Evolutionary conservation across 352 stramenopile species (phyloP).

Genomic region (Phytophthora uliginosa): DNA sequence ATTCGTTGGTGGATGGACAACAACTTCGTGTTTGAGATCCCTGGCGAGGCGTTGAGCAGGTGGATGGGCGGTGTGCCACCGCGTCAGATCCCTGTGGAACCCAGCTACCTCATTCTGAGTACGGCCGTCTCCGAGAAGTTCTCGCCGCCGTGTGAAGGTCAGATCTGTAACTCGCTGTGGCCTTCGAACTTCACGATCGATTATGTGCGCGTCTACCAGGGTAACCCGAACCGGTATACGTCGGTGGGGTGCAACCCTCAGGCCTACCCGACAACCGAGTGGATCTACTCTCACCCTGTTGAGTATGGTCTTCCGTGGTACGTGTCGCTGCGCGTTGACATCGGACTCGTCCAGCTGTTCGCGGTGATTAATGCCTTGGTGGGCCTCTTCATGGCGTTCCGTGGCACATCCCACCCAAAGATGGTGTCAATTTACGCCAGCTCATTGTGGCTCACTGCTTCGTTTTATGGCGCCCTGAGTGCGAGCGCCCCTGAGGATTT

Average conservation of each 20-base stretch:
- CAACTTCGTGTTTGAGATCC: slow-evolving; percentile 96
- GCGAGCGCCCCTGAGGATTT: slow-evolving; percentile 55
- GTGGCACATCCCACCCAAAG: slow-evolving; percentile 60
- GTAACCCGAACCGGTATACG: slow-evolving; percentile 90
- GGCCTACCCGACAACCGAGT: slow-evolving; percentile 91
- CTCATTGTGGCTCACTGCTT: slow-evolving; percentile 69
- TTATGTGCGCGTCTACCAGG: slow-evolving; percentile 96
- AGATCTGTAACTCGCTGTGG: slow-evolving; percentile 96
- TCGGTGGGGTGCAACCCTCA: slow-evolving; percentile 94
- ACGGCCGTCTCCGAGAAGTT: slow-evolving; percentile 97
- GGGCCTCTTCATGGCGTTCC: slow-evolving; percentile 69
- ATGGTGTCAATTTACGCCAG: slow-evolving; percentile 64
- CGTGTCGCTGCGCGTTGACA: slow-evolving; percentile 65
- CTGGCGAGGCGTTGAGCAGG: slow-evolving; percentile 85
- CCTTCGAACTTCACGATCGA: slow-evolving; percentile 96
- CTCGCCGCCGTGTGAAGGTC: slow-evolving; percentile 90
- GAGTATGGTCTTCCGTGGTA: slow-evolving; percentile 90
- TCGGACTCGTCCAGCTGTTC: slow-evolving; percentile 55
- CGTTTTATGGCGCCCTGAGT: slow-evolving; percentile 80
- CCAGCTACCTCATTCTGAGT: slow-evolving; percentile 98
- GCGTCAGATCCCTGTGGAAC: slow-evolving; percentile 95
- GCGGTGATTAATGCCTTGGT: slow-evolving; percentile 67
- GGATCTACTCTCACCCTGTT: slow-evolving; percentile 93
- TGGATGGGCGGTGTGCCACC: slow-evolving; percentile 77
- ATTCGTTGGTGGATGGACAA: slow-evolving; percentile 96